These are phyloP conservation scores for Blastocystis sp. DNA, from an alignment of 352 stramenopile genomes.

Conservation along the genomic window DNA sequence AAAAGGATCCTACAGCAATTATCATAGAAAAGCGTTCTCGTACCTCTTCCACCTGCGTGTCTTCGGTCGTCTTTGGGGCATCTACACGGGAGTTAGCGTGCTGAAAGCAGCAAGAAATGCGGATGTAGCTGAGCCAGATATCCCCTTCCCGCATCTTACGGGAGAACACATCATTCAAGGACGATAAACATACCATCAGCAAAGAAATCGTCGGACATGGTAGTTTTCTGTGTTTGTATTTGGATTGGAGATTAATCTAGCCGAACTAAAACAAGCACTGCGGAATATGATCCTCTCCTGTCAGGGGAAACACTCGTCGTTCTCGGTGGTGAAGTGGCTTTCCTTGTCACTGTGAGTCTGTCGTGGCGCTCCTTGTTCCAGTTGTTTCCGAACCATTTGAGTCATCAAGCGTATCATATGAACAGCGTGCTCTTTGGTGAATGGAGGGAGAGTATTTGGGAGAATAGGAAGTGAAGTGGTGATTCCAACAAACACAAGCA, in stretches of 20 bases:
- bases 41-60: slow-evolving; percentile 16
- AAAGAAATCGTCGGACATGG: slow-evolving; percentile 70
- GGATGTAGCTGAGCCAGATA: not conserved
- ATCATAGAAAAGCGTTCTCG: not conserved
- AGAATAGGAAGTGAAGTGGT: not conserved
- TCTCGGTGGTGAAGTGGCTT: too few relatives aligned
- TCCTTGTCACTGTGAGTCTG: too few relatives aligned
- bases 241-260: not conserved
- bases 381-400: too few relatives aligned
- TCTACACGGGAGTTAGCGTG: slow-evolving; percentile 37
- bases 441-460: too few relatives aligned
- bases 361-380: too few relatives aligned
- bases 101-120: slow-evolving; percentile 7
- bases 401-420: too few relatives aligned
- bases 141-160: not conserved
- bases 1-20: slow-evolving; percentile 60
- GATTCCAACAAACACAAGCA: not conserved
- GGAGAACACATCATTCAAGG: not conserved
- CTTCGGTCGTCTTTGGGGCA: not conserved
- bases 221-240: slow-evolving; percentile 31
- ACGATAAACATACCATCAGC: slow-evolving; percentile 60
- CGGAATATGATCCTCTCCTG: not conserved
- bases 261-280: not conserved
- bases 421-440: too few relatives aligned
- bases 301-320: too few relatives aligned